Conservation (phyloP, 495 filamentous ascomycete genomes). For the Hypomontagnella submonticulosa region DNA sequence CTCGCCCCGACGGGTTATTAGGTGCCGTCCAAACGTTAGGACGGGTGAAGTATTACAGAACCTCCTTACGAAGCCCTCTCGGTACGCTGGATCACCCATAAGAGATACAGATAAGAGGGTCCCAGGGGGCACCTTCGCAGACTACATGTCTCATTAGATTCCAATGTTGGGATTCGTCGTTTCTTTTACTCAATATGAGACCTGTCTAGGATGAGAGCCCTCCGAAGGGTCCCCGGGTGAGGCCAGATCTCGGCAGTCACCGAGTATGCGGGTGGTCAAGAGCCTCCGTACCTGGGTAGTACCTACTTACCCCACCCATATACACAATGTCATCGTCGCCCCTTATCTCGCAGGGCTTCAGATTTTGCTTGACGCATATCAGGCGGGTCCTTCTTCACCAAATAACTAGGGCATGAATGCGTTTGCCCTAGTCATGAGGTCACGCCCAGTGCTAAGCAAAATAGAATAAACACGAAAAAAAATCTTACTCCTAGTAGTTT, state of each 20-base stretch:
- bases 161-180: conserved; percentile 35
- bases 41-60: conserved; percentile 9
- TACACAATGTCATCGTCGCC: background rate
- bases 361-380: conserved; percentile 74
- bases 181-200: no score
- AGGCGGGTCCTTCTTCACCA: conserved; percentile 67
- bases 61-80: conserved; percentile 64
- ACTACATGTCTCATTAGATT: conserved; percentile 11
- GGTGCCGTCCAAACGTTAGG: conserved; percentile 18
- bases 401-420: conserved; percentile 56
- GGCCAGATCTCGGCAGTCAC: background rate
- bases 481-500: conserved; percentile 41
- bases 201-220: no score
- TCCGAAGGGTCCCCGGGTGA: no score
- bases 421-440: conserved; percentile 45
- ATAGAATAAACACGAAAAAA: conserved; percentile 38
- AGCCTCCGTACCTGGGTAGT: conserved; percentile 26
- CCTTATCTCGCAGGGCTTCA: conserved; percentile 62
- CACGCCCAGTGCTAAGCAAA: conserved; percentile 15
- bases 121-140: conserved; percentile 3
- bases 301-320: no score
- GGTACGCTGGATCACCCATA: conserved; percentile 73
- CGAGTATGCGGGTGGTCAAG: conserved; percentile 3
- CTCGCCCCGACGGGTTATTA: background rate
- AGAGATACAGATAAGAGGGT: conserved; percentile 61